Evolutionary conservation across 495 filamentous ascomycete species (phyloP).

Genomic region (Eremomyces bilateralis): DNA sequence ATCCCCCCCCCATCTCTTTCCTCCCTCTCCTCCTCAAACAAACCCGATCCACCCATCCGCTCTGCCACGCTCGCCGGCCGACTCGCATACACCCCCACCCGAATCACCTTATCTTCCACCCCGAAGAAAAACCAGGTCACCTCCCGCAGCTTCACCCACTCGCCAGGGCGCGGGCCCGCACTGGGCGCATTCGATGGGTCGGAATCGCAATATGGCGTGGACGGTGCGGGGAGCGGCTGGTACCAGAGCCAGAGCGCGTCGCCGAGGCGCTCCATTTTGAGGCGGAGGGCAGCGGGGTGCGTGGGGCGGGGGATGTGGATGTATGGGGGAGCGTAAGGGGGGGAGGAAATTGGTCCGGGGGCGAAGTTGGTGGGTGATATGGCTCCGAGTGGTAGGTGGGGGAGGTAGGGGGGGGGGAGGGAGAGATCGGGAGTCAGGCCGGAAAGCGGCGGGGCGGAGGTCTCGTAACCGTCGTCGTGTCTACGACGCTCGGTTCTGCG

Average conservation of each 20-base stretch:
- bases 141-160: conserved; percentile 35
- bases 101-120: conserved; percentile 34
- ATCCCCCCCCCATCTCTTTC: conserved; percentile 18
- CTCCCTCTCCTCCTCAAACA: conserved; percentile 24
- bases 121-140: conserved; percentile 40
- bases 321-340: too few species aligned
- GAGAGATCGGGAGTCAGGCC: too few species aligned
- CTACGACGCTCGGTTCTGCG: too few species aligned
- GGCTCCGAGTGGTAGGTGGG: too few species aligned
- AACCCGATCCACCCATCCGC: conserved; percentile 26
- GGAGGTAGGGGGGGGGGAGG: too few species aligned
- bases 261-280: conserved; percentile 36
- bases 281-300: conserved; percentile 20
- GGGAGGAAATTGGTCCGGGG: too few species aligned
- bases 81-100: conserved; percentile 35
- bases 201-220: too few species aligned
- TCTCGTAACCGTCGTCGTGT: too few species aligned
- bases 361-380: too few species aligned
- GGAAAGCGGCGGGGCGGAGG: too few species aligned
- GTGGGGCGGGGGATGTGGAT: conserved; percentile 11
- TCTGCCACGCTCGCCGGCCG: conserved; percentile 24
- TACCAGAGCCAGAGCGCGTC: conserved; percentile 37
- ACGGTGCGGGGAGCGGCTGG: conserved; percentile 12
- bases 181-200: too few species aligned
- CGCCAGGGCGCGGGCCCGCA: too few species aligned